Evolutionary conservation across 495 filamentous ascomycete genomes (phyloP).

Genomic region (Acidomyces sp.): DNA sequence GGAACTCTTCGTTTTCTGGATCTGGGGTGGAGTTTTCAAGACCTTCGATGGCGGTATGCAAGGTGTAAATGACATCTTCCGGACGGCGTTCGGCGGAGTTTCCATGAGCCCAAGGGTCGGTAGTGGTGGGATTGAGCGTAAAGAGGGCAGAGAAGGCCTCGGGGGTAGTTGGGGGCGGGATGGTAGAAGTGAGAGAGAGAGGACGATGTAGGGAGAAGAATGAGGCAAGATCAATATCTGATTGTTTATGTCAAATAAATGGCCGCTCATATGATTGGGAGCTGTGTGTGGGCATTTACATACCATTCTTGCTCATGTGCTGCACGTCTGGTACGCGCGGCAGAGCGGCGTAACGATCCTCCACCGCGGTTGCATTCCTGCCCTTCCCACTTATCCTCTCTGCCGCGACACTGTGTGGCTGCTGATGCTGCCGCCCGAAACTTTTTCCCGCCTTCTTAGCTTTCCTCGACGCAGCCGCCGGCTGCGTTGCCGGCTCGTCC

Average conservation of each 20-base stretch:
- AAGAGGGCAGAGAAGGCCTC: slow-evolving; percentile 76
- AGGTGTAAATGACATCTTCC: slow-evolving; percentile 64
- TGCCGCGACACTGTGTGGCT: neutral
- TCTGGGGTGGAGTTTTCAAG: slow-evolving; percentile 46
- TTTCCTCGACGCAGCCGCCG: neutral
- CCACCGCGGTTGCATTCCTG: neutral
- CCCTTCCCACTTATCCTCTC: neutral
- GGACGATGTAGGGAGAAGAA: slow-evolving; percentile 96
- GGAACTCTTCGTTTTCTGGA: slow-evolving; percentile 32
- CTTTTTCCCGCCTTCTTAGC: no score
- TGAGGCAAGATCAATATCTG: slow-evolving; percentile 74
- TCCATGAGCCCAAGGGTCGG: slow-evolving; percentile 17
- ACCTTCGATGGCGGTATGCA: slow-evolving; percentile 56
- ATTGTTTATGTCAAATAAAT: neutral
- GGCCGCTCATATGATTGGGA: neutral
- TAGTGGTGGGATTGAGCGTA: slow-evolving; percentile 38
- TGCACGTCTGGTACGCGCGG: slow-evolving; percentile 11
- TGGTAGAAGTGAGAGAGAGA: slow-evolving; percentile 69
- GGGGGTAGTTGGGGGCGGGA: slow-evolving; percentile 57
- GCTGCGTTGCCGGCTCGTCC: neutral
- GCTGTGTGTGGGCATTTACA: neutral
- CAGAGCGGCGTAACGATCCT: slow-evolving; percentile 6
- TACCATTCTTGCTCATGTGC: slow-evolving; percentile 11
- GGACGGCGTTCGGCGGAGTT: slow-evolving; percentile 21
- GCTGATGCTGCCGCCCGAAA: neutral